Evolutionary conservation across 1,284 basidiomycete genomes (phyloP).

Genomic region (Trichosporon sp.): DNA sequence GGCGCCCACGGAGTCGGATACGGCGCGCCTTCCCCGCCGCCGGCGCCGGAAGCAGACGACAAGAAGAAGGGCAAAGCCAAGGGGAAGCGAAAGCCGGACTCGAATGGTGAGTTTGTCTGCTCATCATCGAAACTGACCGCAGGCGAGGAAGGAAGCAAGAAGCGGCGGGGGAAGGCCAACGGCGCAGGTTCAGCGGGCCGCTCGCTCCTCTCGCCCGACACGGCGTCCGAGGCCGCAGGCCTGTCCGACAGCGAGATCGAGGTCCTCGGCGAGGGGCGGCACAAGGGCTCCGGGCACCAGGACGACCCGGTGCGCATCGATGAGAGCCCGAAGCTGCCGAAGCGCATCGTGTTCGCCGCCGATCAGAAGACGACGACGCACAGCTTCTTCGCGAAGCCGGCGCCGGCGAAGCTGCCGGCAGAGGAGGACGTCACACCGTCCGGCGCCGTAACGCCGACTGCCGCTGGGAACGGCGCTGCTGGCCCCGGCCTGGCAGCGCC

Average conservation of each 20-base stretch:
- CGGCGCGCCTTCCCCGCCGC: conserved; percentile 6
- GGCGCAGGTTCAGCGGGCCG: background rate
- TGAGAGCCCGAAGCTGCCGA: conserved; percentile 11
- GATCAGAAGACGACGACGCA: conserved; percentile 30
- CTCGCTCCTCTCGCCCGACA: background rate
- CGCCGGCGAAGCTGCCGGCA: background rate
- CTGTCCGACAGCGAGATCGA: background rate
- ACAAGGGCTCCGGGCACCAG: background rate
- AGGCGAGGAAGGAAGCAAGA: background rate
- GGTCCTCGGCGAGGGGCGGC: background rate
- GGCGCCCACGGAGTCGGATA: conserved; percentile 10
- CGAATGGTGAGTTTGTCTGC: background rate
- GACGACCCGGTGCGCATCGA: background rate
- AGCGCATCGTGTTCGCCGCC: conserved; percentile 29
- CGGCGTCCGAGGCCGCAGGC: background rate
- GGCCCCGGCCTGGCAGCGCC: too few relatives aligned
- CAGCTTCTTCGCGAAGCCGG: conserved; percentile 30
- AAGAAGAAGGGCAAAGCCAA: background rate
- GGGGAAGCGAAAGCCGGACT: background rate
- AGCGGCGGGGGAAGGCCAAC: background rate
- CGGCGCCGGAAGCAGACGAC: background rate
- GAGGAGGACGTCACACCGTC: background rate
- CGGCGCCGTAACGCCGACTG: background rate
- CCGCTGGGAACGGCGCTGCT: background rate
- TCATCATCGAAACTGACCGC: background rate